Evolutionary conservation across 2,329 filamentous ascomycete species (phyloP).

Genomic region (Raffaelea deltoideospora): DNA sequence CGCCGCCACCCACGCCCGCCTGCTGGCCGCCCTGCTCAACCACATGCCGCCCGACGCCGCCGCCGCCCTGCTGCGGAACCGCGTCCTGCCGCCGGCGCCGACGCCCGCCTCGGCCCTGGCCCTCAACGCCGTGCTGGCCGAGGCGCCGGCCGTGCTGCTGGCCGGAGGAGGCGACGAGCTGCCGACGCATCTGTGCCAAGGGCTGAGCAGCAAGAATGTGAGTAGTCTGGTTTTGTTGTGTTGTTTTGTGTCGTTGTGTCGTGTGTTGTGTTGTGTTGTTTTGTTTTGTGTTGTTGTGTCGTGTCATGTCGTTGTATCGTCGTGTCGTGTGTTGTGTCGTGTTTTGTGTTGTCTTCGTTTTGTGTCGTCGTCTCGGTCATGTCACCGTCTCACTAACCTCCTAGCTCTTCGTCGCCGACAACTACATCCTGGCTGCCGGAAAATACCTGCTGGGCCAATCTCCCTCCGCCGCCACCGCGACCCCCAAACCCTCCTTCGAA

Average conservation of each 20-base stretch:
- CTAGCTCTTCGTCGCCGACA: slow-evolving; percentile 72
- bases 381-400: background rate
- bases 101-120: slow-evolving; percentile 69
- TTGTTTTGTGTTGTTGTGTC: background rate
- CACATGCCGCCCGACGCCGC: slow-evolving; percentile 64
- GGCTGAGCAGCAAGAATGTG: slow-evolving; percentile 63
- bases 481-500: slow-evolving; percentile 57
- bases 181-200: slow-evolving; percentile 61
- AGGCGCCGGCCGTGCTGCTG: slow-evolving; percentile 57
- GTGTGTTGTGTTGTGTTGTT: background rate
- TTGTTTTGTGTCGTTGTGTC: background rate
- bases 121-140: slow-evolving; percentile 75
- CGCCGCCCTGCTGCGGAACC: slow-evolving; percentile 42
- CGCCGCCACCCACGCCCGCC: slow-evolving; percentile 77
- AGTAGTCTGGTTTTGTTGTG: slow-evolving; percentile 21
- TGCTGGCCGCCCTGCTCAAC: slow-evolving; percentile 80
- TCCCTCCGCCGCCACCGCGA: too few relatives aligned
- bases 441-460: slow-evolving; percentile 75
- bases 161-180: slow-evolving; percentile 52
- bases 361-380: too few relatives aligned
- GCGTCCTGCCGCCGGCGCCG: slow-evolving; percentile 64
- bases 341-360: too few relatives aligned
- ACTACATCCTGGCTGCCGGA: slow-evolving; percentile 75
- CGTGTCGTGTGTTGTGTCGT: too few relatives aligned
- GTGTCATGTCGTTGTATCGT: too few relatives aligned